Percentiles rank a stretch among this genome's conserved stretches.
Evolutionary conservation across 148 eudicot genomes (phyloP).

Genomic region (Nyssa sinensis): DNA sequence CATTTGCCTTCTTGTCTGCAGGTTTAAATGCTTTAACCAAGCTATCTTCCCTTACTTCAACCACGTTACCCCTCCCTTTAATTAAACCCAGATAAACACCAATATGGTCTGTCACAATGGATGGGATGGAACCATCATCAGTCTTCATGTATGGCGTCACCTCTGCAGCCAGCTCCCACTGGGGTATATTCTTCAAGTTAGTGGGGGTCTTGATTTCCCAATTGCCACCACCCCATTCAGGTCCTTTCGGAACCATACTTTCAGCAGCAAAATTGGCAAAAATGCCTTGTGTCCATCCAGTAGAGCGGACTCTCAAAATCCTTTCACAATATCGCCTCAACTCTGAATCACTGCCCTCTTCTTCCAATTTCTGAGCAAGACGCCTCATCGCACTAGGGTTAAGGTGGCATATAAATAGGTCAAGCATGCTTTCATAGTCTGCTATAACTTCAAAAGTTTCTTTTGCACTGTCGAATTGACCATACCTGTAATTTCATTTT

Average conservation of each 20-base stretch:
- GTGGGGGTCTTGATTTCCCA: conserved; percentile 96
- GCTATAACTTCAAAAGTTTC: conserved; percentile 93
- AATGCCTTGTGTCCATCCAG: conserved; percentile 99
- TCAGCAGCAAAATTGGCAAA: conserved; percentile 99
- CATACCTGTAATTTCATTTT: conserved; percentile 64
- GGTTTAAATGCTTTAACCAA: conserved; percentile 75
- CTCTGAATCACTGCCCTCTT: conserved; percentile 80
- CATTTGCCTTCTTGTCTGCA: conserved; percentile 46
- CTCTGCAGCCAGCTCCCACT: conserved; percentile 95
- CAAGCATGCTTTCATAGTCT: conserved; percentile 94
- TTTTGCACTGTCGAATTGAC: conserved; percentile 97
- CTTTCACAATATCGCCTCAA: conserved; percentile 90
- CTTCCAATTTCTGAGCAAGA: conserved; percentile 94
- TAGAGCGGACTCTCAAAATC: conserved; percentile 86
- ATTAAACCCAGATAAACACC: conserved; percentile 94
- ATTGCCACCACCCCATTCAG: conserved; percentile 99
- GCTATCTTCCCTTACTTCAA: conserved; percentile 94
- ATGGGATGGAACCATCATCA: conserved; percentile 86
- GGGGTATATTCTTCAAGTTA: conserved; percentile 77
- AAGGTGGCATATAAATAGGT: conserved; percentile 91
- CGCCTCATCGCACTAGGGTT: conserved; percentile 99
- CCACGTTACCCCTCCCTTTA: conserved; percentile 85
- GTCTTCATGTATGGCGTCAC: conserved; percentile 98
- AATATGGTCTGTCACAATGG: conserved; percentile 85
- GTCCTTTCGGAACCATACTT: conserved; percentile 97